Percentiles rank a stretch among this genome's conserved stretches.
Evolutionary conservation across 2,329 filamentous ascomycete species (phyloP).

Genomic region (Daldinia sp.): DNA sequence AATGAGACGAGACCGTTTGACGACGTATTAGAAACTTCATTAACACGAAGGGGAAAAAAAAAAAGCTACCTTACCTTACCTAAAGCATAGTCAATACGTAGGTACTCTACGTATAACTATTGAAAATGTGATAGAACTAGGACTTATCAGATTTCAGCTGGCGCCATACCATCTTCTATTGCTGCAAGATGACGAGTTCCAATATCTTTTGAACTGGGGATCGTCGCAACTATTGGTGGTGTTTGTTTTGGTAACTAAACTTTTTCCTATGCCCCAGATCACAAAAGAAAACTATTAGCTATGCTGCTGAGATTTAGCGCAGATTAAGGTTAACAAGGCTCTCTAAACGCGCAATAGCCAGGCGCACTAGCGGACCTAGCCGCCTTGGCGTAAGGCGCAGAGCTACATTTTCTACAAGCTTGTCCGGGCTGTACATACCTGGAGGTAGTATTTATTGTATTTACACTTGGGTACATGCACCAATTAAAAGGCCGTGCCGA

Average conservation of each 20-base stretch:
- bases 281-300: neutral
- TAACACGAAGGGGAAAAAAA: neutral
- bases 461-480: neutral
- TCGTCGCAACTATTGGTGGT: conserved; percentile 1
- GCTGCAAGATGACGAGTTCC: neutral
- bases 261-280: neutral
- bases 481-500: neutral
- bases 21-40: neutral
- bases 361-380: conserved; percentile 22
- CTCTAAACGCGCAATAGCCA: conserved; percentile 20
- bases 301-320: conserved; percentile 10
- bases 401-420: neutral
- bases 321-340: conserved; percentile 13
- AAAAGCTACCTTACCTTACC: no score
- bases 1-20: neutral
- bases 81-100: neutral
- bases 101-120: neutral
- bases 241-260: neutral
- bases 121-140: neutral
- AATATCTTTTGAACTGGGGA: neutral
- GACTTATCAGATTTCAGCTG: neutral
- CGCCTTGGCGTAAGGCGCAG: conserved; percentile 30
- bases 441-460: no score
- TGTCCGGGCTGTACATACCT: no score
- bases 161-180: neutral